Percentiles rank a stretch among this genome's conserved stretches.
phyloP scores from a whole-genome alignment of 768 basidiomycete species.

The Tricholoma matsutake region DNA sequence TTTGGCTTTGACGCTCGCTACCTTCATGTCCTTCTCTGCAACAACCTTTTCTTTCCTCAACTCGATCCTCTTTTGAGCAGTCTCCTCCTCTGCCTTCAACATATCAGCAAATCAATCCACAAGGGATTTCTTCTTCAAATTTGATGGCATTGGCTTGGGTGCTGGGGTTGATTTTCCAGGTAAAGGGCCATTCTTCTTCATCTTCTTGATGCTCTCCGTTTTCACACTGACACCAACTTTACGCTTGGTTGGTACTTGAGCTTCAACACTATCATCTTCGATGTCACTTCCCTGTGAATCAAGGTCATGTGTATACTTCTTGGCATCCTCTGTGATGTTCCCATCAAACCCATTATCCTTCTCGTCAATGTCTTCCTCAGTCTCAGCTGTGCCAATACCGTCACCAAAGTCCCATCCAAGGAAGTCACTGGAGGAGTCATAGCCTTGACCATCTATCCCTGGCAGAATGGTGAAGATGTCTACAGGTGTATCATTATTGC shows the following conservation, averaged over 20 bases:
- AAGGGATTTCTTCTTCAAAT: background rate
- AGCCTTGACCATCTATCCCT: background rate
- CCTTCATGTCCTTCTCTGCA: conserved; percentile 13
- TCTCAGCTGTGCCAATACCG: background rate
- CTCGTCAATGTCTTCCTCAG: background rate
- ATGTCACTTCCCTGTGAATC: background rate
- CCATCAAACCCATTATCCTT: background rate
- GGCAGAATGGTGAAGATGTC: background rate
- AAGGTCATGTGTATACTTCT: background rate
- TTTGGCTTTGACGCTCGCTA: conserved; percentile 6
- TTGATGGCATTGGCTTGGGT: background rate
- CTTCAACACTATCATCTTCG: background rate
- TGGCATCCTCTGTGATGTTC: background rate
- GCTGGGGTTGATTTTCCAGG: background rate
- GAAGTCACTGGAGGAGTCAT: background rate
- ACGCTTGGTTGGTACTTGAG: background rate
- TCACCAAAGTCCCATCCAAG: background rate
- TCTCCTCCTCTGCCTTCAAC: conserved; percentile 11
- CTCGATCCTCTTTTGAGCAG: conserved; percentile 7
- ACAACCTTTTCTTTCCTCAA: conserved; percentile 5
- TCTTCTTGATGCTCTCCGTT: background rate
- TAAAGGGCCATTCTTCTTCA: background rate
- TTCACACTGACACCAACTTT: background rate
- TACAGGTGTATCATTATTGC: conserved; percentile 8
- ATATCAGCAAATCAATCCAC: background rate